Evolutionary conservation across 1,284 basidiomycete genomes (phyloP).

Genomic region (Ustilago cynodontis): DNA sequence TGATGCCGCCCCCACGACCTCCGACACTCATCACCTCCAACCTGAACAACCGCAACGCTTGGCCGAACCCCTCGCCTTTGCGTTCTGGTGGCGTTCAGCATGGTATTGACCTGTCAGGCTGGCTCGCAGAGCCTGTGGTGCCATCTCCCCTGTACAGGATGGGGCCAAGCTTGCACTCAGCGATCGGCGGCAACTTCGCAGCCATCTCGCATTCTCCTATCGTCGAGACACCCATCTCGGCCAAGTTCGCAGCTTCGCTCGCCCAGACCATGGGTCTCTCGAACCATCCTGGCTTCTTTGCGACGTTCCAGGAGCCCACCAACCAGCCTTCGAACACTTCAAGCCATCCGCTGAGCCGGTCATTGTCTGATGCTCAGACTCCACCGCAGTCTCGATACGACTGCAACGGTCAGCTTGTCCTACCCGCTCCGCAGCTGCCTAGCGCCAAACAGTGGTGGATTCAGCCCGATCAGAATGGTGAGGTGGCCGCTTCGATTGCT

Average conservation of each 20-base stretch:
- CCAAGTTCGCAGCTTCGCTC: conserved; percentile 47
- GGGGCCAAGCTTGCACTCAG: conserved; percentile 57
- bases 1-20: conserved; percentile 44
- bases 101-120: conserved; percentile 60
- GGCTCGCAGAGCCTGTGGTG: conserved; percentile 68
- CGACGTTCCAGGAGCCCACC: conserved; percentile 20
- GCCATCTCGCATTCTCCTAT: conserved; percentile 43
- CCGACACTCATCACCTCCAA: conserved; percentile 50
- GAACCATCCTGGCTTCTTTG: conserved; percentile 25
- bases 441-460: conserved; percentile 60
- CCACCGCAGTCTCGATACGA: conserved; percentile 40
- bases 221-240: conserved; percentile 45
- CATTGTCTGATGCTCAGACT: conserved; percentile 25
- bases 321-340: conserved; percentile 10
- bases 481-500: conserved; percentile 52
- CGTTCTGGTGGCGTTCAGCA: conserved; percentile 32
- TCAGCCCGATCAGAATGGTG: conserved; percentile 41
- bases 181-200: conserved; percentile 43
- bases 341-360: conserved; percentile 27
- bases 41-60: conserved; percentile 31
- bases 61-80: conserved; percentile 45
- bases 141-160: conserved; percentile 66
- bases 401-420: conserved; percentile 37
- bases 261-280: conserved; percentile 43
- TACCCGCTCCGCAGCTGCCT: conserved; percentile 38